Evolutionary conservation across 106 monocot genomes (phyloP).

Genomic region (Phalaenopsis equestris): DNA sequence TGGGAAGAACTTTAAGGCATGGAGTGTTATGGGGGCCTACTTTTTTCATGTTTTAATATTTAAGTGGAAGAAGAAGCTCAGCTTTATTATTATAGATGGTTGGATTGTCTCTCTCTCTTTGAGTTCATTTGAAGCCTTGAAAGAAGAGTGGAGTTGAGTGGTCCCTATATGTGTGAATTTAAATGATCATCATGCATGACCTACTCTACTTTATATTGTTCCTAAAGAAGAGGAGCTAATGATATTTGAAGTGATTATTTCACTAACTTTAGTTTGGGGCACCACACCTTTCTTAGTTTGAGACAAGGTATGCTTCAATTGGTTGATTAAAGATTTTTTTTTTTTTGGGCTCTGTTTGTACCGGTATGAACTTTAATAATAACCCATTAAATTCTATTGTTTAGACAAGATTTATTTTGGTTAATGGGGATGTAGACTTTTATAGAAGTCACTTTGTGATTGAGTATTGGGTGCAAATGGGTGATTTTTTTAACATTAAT

Average conservation of each 20-base stretch:
- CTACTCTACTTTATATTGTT: neutral
- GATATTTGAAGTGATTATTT: slow-evolving; percentile 1
- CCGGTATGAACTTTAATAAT: too few relatives aligned
- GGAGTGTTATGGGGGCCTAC: neutral
- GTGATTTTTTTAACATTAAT: too few relatives aligned
- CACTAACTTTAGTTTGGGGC: neutral
- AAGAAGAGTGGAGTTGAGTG: neutral
- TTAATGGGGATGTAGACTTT: too few relatives aligned
- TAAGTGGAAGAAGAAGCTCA: too few relatives aligned
- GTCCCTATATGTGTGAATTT: neutral
- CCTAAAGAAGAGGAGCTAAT: slow-evolving; percentile 1
- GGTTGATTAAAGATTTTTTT: too few relatives aligned
- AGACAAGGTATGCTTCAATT: neutral
- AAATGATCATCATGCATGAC: neutral
- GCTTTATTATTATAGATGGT: neutral
- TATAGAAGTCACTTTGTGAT: too few relatives aligned
- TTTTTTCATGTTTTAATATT: neutral
- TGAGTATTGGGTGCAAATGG: too few relatives aligned
- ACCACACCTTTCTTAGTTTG: neutral
- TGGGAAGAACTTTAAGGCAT: neutral
- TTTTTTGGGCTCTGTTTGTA: too few relatives aligned
- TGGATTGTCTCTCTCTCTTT: slow-evolving; percentile 1
- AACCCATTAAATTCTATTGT: too few relatives aligned
- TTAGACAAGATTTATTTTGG: too few relatives aligned
- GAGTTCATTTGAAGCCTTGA: slow-evolving; percentile 1